Conservation (phyloP, 257 asterid species). For the Leonotis leonurus region DNA sequence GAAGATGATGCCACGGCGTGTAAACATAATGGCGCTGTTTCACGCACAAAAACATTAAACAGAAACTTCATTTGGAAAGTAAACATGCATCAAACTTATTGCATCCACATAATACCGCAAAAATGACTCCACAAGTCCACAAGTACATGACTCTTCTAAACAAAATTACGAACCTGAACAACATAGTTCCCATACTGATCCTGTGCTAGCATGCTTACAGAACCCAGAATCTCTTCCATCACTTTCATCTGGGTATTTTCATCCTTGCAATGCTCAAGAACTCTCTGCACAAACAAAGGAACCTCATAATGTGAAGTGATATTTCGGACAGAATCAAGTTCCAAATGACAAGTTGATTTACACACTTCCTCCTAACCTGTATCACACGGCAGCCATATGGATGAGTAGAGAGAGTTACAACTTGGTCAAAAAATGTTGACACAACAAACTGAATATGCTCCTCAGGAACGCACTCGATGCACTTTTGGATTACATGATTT, state of each 20-base stretch:
- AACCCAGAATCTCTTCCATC: constrained; percentile 83
- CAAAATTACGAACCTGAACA: constrained; percentile 57
- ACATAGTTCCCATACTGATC: constrained; percentile 98
- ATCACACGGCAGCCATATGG: constrained; percentile 98
- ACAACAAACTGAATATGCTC: constrained; percentile 74
- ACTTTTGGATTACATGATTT: constrained; percentile 88
- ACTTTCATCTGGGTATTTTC: constrained; percentile 71
- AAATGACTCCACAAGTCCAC: neutral
- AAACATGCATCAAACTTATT: neutral
- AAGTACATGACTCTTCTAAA: neutral
- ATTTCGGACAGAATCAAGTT: neutral
- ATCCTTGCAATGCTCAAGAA: constrained; percentile 73
- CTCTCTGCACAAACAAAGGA: constrained; percentile 47
- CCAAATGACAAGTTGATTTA: neutral
- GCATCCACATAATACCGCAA: neutral
- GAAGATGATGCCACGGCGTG: too few species aligned
- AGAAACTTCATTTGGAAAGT: neutral
- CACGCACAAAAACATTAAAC: neutral
- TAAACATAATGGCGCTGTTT: too few species aligned
- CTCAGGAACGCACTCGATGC: constrained; percentile 92
- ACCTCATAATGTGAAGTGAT: neutral
- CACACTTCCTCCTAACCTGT: constrained; percentile 46
- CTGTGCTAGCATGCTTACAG: constrained; percentile 91
- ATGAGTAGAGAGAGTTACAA: constrained; percentile 85
- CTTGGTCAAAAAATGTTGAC: constrained; percentile 77